These are phyloP conservation scores for Cutaneotrichosporon sp. DNA, from an alignment of 1,284 basidiomycete genomes.

Conservation along the genomic window DNA sequence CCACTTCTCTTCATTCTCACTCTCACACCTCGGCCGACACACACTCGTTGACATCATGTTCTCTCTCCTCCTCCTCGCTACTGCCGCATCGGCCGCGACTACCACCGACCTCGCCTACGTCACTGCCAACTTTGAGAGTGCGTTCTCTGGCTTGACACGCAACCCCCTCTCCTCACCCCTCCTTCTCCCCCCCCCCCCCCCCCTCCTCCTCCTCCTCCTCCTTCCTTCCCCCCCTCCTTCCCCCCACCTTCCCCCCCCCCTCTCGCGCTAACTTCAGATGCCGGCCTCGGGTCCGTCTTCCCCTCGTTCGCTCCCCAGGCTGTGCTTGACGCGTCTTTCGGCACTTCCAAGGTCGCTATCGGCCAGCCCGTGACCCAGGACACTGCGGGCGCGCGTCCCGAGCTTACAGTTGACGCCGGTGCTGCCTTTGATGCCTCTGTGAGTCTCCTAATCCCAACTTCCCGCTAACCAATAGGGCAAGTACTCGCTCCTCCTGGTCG, in stretches of 20 bases:
- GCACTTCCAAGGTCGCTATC: not conserved
- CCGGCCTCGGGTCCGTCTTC: conserved; percentile 2
- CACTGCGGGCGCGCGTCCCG: conserved; percentile 3
- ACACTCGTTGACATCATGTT: conserved; percentile 10
- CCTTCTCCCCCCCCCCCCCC: too few relatives aligned
- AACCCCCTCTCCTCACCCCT: too few relatives aligned
- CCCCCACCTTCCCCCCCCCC: too few relatives aligned
- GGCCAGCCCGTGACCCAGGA: conserved; percentile 10
- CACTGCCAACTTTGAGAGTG: conserved; percentile 14
- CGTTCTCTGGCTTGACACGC: not conserved
- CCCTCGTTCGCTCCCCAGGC: conserved; percentile 5
- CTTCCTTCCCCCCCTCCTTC: too few relatives aligned
- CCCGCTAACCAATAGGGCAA: conserved; percentile 36
- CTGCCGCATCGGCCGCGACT: conserved; percentile 9
- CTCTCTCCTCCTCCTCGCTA: conserved; percentile 10
- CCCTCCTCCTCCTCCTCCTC: too few relatives aligned
- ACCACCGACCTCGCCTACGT: conserved; percentile 6
- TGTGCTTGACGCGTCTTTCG: conserved; percentile 9
- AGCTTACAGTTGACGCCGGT: conserved; percentile 6
- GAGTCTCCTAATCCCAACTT: not conserved
- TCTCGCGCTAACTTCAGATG: not conserved
- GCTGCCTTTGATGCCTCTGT: not conserved
- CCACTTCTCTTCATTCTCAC: not conserved
- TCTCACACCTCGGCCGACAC: too few relatives aligned
- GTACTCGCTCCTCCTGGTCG: conserved; percentile 59